Evolutionary conservation across 768 basidiomycete genomes (phyloP).

Genomic region (Rhodotorula sphaerocarpa): DNA sequence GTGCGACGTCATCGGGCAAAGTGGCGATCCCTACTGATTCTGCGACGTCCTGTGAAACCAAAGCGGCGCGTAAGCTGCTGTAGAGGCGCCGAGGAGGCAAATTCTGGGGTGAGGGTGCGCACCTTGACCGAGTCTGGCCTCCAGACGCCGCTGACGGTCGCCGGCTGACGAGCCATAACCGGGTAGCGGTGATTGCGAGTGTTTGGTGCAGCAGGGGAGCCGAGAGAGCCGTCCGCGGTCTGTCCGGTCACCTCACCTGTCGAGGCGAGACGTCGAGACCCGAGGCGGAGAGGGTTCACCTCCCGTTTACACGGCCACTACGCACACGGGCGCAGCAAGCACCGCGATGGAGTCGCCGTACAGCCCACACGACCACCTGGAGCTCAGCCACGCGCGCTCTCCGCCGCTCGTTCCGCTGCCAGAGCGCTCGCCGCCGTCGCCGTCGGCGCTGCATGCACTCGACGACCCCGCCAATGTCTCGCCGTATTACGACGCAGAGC

Average conservation of each 20-base stretch:
- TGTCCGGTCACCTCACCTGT: too few species aligned
- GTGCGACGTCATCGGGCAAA: conserved; percentile 69
- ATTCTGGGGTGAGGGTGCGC: too few species aligned
- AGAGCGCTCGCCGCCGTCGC: too few species aligned
- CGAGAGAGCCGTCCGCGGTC: too few species aligned
- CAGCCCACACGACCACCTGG: background rate
- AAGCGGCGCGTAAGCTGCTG: too few species aligned
- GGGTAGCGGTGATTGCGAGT: too few species aligned
- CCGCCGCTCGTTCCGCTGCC: conserved; percentile 22
- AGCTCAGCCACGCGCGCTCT: background rate
- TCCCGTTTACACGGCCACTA: too few species aligned
- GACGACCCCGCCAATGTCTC: background rate
- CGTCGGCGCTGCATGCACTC: too few species aligned
- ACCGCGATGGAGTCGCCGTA: background rate
- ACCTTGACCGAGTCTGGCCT: conserved; percentile 33
- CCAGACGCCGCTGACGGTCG: conserved; percentile 27
- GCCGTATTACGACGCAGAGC: background rate
- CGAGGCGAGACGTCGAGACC: too few species aligned
- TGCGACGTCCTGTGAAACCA: conserved; percentile 70
- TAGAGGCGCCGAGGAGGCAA: too few species aligned
- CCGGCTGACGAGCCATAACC: conserved; percentile 18
- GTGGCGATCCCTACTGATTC: conserved; percentile 71
- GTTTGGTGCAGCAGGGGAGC: too few species aligned
- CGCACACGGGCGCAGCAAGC: background rate
- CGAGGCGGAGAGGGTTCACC: too few species aligned